These are phyloP conservation scores for Phaseolus coccineus DNA, from an alignment of 331 rosid species.

Conservation along the genomic window DNA sequence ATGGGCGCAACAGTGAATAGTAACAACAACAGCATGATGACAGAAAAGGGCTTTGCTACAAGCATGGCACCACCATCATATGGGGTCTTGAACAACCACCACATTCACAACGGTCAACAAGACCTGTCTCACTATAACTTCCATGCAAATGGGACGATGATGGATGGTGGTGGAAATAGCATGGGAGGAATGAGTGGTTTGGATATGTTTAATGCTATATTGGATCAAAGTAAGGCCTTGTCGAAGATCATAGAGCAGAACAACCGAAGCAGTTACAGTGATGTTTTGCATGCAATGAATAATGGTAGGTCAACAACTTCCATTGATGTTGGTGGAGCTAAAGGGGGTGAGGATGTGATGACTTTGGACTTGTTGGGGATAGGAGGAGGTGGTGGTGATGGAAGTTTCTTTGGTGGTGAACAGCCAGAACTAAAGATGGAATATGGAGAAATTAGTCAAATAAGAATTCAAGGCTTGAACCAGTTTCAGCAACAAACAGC, in stretches of 20 bases:
- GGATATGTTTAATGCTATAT: constrained; percentile 61
- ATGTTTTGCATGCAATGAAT: constrained; percentile 29
- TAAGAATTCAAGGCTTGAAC: constrained; percentile 56
- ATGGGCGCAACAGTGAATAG: constrained; percentile 69
- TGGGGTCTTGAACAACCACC: constrained; percentile 20
- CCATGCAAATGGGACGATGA: background rate
- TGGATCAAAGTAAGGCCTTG: constrained; percentile 59
- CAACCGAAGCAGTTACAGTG: constrained; percentile 4
- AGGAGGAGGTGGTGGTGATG: constrained; percentile 44
- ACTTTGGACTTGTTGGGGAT: constrained; percentile 86
- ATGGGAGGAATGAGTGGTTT: constrained; percentile 48
- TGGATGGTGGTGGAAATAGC: constrained; percentile 3
- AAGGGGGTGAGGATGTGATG: constrained; percentile 56
- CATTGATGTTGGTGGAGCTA: constrained; percentile 37
- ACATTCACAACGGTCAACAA: constrained; percentile 9
- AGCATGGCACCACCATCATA: constrained; percentile 67
- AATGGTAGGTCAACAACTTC: constrained; percentile 18
- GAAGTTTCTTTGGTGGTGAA: constrained; percentile 53
- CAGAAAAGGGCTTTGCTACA: constrained; percentile 6
- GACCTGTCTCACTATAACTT: constrained; percentile 11
- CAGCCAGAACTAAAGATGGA: constrained; percentile 39
- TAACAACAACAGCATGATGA: background rate
- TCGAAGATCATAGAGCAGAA: constrained; percentile 63
- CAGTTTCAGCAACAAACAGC: constrained; percentile 64
- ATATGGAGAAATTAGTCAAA: constrained; percentile 60